Percentiles rank a stretch among this genome's conserved stretches.
Conservation (phyloP, 208 protist species). For the Acanthamoeba lenticulata region DNA sequence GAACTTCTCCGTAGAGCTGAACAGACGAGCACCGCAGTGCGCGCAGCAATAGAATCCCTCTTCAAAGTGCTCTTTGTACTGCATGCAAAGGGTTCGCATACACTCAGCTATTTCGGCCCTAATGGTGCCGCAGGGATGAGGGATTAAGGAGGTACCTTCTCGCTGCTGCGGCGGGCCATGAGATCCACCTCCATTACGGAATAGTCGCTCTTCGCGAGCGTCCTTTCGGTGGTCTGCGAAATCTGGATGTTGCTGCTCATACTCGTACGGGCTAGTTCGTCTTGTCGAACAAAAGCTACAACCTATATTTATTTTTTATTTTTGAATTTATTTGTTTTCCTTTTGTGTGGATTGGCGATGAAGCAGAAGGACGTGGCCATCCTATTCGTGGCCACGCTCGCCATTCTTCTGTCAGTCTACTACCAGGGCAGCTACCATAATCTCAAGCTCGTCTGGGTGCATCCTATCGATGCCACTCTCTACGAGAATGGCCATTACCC, state of each 20-base stretch:
- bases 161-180: slow-evolving; percentile 27
- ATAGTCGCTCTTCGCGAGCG: background rate
- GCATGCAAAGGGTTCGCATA: background rate
- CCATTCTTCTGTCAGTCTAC: slow-evolving; percentile 24
- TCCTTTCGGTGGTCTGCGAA: slow-evolving; percentile 43
- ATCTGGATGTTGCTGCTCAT: background rate
- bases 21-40: slow-evolving; percentile 30
- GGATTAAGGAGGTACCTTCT: background rate
- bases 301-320: background rate
- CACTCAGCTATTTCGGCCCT: background rate
- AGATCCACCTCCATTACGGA: slow-evolving; percentile 28
- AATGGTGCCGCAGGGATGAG: background rate
- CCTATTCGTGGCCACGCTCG: background rate
- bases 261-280: background rate
- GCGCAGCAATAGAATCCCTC: slow-evolving; percentile 55
- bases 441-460: background rate
- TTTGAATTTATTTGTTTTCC: background rate
- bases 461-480: slow-evolving; percentile 41
- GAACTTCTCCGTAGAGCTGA: slow-evolving; percentile 44
- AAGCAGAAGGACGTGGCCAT: slow-evolving; percentile 61
- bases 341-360: background rate
- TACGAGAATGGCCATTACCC: slow-evolving; percentile 65
- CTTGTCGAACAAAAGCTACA: background rate
- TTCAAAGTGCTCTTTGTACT: slow-evolving; percentile 28
- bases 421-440: slow-evolving; percentile 12